A percentile compares a stretch with the other conserved stretches of the same genome.
These are phyloP conservation scores for Scolecobasidium constrictum DNA, from an alignment of 2,329 filamentous ascomycete genomes.

Conservation along the genomic window DNA sequence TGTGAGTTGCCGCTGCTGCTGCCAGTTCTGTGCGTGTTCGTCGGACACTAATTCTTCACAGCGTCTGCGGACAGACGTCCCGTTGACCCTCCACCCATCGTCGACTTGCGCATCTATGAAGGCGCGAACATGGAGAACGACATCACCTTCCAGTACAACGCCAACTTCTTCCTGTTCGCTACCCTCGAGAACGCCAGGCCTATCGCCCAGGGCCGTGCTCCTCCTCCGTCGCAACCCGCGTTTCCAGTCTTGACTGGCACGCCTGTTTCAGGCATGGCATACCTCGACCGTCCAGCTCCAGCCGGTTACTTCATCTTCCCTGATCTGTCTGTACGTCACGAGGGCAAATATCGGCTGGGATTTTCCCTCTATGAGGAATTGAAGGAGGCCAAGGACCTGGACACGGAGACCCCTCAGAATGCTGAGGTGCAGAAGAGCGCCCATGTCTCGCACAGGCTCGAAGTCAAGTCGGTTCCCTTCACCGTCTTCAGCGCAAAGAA, in stretches of 20 bases:
- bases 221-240: constrained; percentile 51
- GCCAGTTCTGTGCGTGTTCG: constrained; percentile 10
- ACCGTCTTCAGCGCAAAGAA: constrained; percentile 95
- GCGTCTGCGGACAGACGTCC: constrained; percentile 81
- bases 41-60: constrained; percentile 25
- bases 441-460: constrained; percentile 74
- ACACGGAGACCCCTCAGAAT: constrained; percentile 39
- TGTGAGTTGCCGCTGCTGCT: constrained; percentile 60
- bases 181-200: constrained; percentile 78
- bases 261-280: constrained; percentile 90
- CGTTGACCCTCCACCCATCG: constrained; percentile 88
- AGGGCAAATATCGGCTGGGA: constrained; percentile 81
- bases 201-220: constrained; percentile 70
- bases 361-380: constrained; percentile 93
- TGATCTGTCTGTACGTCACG: constrained; percentile 88
- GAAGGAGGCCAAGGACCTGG: constrained; percentile 72
- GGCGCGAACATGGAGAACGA: constrained; percentile 43
- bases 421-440: constrained; percentile 22
- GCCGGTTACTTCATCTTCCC: constrained; percentile 96
- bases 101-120: constrained; percentile 79
- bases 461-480: constrained; percentile 81
- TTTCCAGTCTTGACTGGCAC: constrained; percentile 86
- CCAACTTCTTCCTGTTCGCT: constrained; percentile 94
- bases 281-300: constrained; percentile 71
- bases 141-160: constrained; percentile 81